Evolutionary conservation across 164 flowering plant species (phyloP).

Genomic region (Sextonia rubra): DNA sequence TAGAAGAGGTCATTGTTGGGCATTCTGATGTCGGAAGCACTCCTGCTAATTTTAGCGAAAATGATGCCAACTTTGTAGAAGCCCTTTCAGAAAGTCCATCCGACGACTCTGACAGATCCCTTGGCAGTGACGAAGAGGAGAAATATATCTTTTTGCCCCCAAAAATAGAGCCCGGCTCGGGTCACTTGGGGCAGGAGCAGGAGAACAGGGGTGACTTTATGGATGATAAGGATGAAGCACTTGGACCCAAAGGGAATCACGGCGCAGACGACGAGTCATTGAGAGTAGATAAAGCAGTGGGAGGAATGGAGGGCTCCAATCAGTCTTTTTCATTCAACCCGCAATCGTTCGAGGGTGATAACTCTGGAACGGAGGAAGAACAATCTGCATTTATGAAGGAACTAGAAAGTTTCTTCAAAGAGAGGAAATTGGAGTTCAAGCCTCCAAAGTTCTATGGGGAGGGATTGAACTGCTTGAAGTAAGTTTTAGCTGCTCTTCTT

Average conservation of each 20-base stretch:
- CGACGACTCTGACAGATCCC: no score
- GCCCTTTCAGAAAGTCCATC: no score
- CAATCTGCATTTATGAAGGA: conserved; percentile 71
- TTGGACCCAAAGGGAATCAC: conserved; percentile 4
- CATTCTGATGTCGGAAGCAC: no score
- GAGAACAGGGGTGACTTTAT: neutral
- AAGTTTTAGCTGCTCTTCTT: conserved; percentile 16
- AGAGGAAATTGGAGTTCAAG: conserved; percentile 76
- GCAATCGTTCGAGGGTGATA: conserved; percentile 46
- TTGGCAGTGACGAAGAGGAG: neutral
- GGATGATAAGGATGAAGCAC: conserved; percentile 14
- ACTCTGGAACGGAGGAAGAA: conserved; percentile 78
- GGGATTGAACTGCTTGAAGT: conserved; percentile 85
- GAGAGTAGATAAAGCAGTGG: conserved; percentile 3
- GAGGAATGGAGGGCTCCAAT: neutral
- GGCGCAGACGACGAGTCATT: neutral
- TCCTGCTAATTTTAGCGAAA: no score
- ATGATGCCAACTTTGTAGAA: no score
- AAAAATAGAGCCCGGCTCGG: neutral
- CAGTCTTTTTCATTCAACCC: conserved; percentile 11
- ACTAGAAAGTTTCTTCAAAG: conserved; percentile 63
- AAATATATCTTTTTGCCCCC: neutral
- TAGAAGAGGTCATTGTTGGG: neutral
- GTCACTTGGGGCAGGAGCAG: neutral
- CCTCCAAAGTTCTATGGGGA: conserved; percentile 91